Conservation (phyloP, 164 flowering plant species). For the Vitis amurensis region DNA sequence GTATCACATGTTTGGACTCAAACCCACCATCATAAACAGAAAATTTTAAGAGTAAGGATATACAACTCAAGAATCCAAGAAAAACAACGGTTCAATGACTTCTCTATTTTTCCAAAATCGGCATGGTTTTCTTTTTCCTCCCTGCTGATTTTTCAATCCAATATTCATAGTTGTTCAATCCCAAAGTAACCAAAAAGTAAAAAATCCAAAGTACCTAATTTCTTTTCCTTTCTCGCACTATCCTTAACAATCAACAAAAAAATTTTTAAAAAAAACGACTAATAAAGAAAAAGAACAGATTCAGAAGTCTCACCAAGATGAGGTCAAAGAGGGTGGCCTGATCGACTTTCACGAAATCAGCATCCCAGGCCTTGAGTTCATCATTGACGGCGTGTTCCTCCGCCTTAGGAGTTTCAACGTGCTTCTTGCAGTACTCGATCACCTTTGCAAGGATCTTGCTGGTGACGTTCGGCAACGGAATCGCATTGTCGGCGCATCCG, state of each 20-base stretch:
- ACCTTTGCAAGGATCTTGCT: slow-evolving; percentile 5
- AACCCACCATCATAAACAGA: no score
- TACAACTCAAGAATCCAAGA: no score
- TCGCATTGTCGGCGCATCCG: slow-evolving; percentile 2
- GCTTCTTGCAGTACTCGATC: slow-evolving; percentile 9
- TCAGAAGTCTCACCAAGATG: not conserved
- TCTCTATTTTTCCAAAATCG: no score
- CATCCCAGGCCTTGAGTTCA: not conserved
- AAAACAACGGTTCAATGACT: no score
- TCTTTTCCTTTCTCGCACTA: no score
- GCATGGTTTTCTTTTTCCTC: not conserved
- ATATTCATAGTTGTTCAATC: not conserved
- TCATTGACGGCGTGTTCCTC: no score
- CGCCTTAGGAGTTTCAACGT: not conserved
- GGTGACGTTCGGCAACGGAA: slow-evolving; percentile 5
- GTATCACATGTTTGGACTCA: no score
- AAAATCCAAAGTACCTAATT: no score
- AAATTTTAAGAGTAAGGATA: no score
- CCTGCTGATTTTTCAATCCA: not conserved
- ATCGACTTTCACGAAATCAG: slow-evolving; percentile 5
- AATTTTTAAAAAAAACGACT: no score
- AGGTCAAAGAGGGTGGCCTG: slow-evolving; percentile 7
- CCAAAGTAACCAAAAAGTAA: not conserved
- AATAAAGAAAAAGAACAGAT: not conserved
- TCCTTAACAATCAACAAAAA: no score